phyloP scores from a whole-genome alignment of 2,329 filamentous ascomycete species.

The Neonectria ditissima region DNA sequence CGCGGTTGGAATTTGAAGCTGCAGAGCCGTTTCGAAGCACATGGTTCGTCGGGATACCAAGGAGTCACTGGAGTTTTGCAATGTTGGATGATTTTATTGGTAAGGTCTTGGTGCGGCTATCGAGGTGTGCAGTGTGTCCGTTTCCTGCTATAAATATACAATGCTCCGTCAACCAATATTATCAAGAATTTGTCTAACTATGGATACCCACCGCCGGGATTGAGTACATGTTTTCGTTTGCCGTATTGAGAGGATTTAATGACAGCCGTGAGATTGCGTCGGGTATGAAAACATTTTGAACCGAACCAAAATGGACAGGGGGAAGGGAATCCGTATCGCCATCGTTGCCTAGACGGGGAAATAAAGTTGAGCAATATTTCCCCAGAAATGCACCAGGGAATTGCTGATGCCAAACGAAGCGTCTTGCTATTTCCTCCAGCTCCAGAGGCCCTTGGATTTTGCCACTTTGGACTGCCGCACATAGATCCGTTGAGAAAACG shows the following conservation, averaged over 20 bases:
- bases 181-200: background rate
- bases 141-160: background rate
- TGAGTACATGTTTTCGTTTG: background rate
- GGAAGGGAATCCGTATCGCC: background rate
- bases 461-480: background rate
- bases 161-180: background rate
- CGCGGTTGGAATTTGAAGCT: constrained; percentile 68
- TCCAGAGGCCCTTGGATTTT: background rate
- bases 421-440: constrained; percentile 10
- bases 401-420: constrained; percentile 25
- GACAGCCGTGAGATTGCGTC: background rate
- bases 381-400: constrained; percentile 20
- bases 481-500: constrained; percentile 24
- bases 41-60: constrained; percentile 15
- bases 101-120: background rate
- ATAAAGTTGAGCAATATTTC: constrained; percentile 8
- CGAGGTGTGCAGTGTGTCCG: background rate
- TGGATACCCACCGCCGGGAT: background rate
- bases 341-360: background rate
- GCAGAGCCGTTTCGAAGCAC: background rate
- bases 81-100: background rate
- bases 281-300: background rate
- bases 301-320: background rate
- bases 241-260: background rate
- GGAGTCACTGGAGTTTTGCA: constrained; percentile 21